Conservation (phyloP, 1,284 basidiomycete genomes). For the Tylopilus microsporus region DNA sequence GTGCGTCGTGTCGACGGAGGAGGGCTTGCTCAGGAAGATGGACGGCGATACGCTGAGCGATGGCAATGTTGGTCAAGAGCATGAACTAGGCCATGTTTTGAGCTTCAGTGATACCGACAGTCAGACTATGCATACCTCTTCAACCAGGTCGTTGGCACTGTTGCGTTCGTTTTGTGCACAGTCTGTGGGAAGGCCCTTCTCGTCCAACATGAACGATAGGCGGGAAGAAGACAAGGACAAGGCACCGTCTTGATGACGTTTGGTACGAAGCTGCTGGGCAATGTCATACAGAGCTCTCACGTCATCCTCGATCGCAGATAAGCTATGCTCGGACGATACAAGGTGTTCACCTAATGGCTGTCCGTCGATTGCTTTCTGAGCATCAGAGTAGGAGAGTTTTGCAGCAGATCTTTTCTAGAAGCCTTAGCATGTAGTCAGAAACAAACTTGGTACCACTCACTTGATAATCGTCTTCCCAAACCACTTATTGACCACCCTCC, state of each 20-base stretch:
- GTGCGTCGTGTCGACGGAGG: conserved; percentile 88
- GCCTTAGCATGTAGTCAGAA: conserved; percentile 7
- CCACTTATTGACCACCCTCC: conserved; percentile 80
- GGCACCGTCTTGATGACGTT: conserved; percentile 79
- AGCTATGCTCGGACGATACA: conserved; percentile 55
- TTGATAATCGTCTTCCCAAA: conserved; percentile 91
- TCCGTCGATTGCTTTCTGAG: conserved; percentile 79
- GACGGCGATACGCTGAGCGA: conserved; percentile 90
- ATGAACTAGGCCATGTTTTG: conserved; percentile 64
- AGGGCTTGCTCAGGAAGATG: conserved; percentile 93
- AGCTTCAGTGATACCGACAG: conserved; percentile 2
- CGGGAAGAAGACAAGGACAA: conserved; percentile 70
- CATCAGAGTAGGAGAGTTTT: conserved; percentile 80
- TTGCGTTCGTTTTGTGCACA: conserved; percentile 61
- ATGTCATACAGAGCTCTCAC: conserved; percentile 67
- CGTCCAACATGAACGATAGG: conserved; percentile 79
- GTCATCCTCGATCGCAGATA: conserved; percentile 68
- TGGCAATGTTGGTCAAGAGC: conserved; percentile 85
- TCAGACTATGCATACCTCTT: conserved; percentile 61
- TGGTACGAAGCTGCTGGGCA: conserved; percentile 68
- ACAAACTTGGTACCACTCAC: conserved; percentile 38
- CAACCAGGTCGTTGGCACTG: conserved; percentile 79
- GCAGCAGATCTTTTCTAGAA: conserved; percentile 64
- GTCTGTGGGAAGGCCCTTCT: conserved; percentile 77
- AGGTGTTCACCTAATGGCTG: conserved; percentile 51